Evolutionary conservation across 23 red algal genomes (phyloP).

Genomic region (Pyropia haitanensis): DNA sequence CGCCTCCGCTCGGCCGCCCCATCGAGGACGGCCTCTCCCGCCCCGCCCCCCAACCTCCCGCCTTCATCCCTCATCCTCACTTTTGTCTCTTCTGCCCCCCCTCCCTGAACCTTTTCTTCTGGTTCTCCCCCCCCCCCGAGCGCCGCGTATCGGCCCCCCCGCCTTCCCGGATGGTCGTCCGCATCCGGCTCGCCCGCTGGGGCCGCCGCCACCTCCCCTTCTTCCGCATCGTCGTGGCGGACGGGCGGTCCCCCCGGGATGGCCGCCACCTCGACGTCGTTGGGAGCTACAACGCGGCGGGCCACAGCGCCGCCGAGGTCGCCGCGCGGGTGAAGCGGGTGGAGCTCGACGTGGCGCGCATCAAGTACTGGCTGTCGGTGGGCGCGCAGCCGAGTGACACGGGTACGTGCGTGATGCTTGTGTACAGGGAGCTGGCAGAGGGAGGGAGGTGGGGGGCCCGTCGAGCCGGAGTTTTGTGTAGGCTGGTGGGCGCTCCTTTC

Average conservation of each 20-base stretch:
- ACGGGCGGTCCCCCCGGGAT: constrained; percentile 59
- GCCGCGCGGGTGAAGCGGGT: constrained; percentile 38
- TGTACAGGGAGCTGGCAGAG: too few relatives aligned
- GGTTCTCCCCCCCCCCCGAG: too few relatives aligned
- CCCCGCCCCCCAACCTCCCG: too few relatives aligned
- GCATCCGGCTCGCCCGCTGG: constrained; percentile 68
- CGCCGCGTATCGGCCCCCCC: neutral
- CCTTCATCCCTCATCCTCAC: too few relatives aligned
- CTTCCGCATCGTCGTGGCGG: constrained; percentile 78
- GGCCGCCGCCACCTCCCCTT: constrained; percentile 69
- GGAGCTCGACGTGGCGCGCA: constrained; percentile 55
- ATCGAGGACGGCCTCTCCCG: too few relatives aligned
- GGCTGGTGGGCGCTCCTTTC: too few relatives aligned
- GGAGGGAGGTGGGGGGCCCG: too few relatives aligned
- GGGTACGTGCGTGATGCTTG: constrained; percentile 17
- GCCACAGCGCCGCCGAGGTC: constrained; percentile 31
- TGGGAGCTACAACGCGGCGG: constrained; percentile 67
- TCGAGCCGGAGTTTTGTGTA: too few relatives aligned
- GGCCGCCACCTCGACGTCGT: constrained; percentile 66
- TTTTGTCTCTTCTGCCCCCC: too few relatives aligned
- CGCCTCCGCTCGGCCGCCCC: too few relatives aligned
- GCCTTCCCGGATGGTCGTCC: constrained; percentile 41
- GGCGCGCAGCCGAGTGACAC: constrained; percentile 78
- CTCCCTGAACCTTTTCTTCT: too few relatives aligned
- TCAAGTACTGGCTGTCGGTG: constrained; percentile 73